Percentiles rank a stretch among this genome's conserved stretches.
phyloP scores from a whole-genome alignment of 2,329 filamentous ascomycete species.

The Exophiala aquamarina region DNA sequence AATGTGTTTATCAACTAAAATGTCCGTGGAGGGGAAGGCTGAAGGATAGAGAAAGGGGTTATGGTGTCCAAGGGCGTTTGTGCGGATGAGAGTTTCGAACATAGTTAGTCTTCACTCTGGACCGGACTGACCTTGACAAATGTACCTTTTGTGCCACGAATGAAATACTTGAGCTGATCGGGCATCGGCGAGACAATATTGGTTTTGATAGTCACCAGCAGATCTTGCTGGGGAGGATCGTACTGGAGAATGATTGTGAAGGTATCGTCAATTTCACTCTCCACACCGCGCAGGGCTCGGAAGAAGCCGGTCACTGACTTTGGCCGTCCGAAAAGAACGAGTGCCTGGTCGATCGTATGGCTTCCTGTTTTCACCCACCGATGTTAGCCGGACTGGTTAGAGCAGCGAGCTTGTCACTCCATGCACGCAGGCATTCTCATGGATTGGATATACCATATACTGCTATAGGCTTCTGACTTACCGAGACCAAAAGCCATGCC shows the following conservation, averaged over 20 bases:
- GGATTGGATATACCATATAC: too few species aligned
- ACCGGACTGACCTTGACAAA: conserved; percentile 59
- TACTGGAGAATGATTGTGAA: conserved; percentile 68
- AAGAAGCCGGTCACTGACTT: conserved; percentile 65
- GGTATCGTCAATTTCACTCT: conserved; percentile 50
- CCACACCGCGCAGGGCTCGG: conserved; percentile 60
- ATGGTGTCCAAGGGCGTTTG: too few species aligned
- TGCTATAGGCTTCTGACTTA: conserved; percentile 11
- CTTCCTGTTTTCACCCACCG: conserved; percentile 36
- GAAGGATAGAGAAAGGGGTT: too few species aligned
- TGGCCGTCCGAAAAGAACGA: conserved; percentile 68
- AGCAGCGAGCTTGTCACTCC: not conserved
- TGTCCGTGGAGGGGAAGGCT: too few species aligned
- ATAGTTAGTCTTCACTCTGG: not conserved
- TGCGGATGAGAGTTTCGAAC: too few species aligned
- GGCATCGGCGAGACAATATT: conserved; percentile 66
- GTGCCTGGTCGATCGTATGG: conserved; percentile 74
- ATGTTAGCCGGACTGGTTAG: not conserved
- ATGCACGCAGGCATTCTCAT: too few species aligned
- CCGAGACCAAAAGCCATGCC: conserved; percentile 73
- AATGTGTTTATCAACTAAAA: too few species aligned
- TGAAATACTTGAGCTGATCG: conserved; percentile 72
- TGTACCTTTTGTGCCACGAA: conserved; percentile 70
- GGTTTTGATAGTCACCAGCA: conserved; percentile 68
- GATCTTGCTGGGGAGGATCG: conserved; percentile 44